A percentile compares a stretch with the other conserved stretches of the same genome.
These are phyloP conservation scores for Gyromitra esculenta DNA, from an alignment of 2,329 filamentous ascomycete genomes.

Conservation along the genomic window DNA sequence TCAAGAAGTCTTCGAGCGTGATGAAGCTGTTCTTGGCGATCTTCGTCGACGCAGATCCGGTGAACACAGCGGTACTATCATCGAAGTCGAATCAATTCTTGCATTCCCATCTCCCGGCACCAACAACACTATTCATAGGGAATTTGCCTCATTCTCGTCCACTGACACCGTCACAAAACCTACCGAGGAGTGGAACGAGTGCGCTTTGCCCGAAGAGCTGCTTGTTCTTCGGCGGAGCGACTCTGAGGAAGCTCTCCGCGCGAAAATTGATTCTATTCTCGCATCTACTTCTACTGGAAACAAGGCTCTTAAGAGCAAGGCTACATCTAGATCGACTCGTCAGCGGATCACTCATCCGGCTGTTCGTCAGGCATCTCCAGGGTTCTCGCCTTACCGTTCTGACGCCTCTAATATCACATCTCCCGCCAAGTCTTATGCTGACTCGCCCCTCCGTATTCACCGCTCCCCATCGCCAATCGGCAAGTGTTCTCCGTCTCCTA, in stretches of 20 bases:
- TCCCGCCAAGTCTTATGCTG: constrained; percentile 35
- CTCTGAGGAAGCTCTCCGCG: constrained; percentile 49
- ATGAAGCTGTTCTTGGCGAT: constrained; percentile 55
- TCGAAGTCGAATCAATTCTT: constrained; percentile 51
- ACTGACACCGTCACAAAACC: constrained; percentile 29
- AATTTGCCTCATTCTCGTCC: constrained; percentile 26
- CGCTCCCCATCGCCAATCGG: constrained; percentile 46
- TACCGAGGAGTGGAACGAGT: constrained; percentile 31
- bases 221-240: constrained; percentile 46
- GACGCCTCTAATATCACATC: constrained; percentile 43
- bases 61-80: constrained; percentile 48
- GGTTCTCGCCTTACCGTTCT: constrained; percentile 42
- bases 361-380: constrained; percentile 42
- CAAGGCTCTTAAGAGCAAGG: constrained; percentile 33
- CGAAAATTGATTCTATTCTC: constrained; percentile 52
- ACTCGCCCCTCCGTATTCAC: constrained; percentile 44
- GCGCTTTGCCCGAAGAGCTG: constrained; percentile 29
- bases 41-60: constrained; percentile 54
- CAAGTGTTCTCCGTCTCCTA: constrained; percentile 46
- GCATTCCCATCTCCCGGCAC: constrained; percentile 41
- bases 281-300: constrained; percentile 32
- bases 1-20: constrained; percentile 54
- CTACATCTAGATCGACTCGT: constrained; percentile 26
- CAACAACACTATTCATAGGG: constrained; percentile 32
- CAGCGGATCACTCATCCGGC: constrained; percentile 39